Conservation (phyloP, 768 basidiomycete species). For the Phylloporus sp. region DNA sequence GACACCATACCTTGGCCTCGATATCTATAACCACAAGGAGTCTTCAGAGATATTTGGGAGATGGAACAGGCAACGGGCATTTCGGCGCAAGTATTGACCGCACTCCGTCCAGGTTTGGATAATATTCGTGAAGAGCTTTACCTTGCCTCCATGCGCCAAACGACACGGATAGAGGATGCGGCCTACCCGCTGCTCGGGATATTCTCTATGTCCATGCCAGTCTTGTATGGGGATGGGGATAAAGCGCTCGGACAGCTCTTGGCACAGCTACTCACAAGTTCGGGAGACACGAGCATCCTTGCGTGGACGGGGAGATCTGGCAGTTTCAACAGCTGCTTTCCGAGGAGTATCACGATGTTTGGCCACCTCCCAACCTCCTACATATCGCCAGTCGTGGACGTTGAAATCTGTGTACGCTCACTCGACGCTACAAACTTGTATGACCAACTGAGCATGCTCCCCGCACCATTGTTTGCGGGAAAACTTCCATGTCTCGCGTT, state of each 20-base stretch:
- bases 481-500: conserved; percentile 9
- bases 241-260: conserved; percentile 2
- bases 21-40: background rate
- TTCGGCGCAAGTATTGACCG: background rate
- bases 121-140: background rate
- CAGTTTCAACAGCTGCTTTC: conserved; percentile 6
- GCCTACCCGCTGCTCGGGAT: background rate
- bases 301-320: conserved; percentile 6
- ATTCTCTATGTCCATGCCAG: background rate
- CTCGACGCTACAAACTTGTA: background rate
- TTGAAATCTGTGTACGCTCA: no score
- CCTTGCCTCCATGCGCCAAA: background rate
- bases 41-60: background rate
- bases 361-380: background rate
- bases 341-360: background rate
- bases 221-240: conserved; percentile 3
- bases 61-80: background rate
- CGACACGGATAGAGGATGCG: background rate
- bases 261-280: background rate
- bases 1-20: background rate
- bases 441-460: background rate
- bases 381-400: background rate
- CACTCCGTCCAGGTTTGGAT: background rate
- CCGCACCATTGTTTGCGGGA: background rate
- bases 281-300: conserved; percentile 4